Evolutionary conservation across 2,329 filamentous ascomycete species (phyloP).

Genomic region (Pestalotiopsis sp.): DNA sequence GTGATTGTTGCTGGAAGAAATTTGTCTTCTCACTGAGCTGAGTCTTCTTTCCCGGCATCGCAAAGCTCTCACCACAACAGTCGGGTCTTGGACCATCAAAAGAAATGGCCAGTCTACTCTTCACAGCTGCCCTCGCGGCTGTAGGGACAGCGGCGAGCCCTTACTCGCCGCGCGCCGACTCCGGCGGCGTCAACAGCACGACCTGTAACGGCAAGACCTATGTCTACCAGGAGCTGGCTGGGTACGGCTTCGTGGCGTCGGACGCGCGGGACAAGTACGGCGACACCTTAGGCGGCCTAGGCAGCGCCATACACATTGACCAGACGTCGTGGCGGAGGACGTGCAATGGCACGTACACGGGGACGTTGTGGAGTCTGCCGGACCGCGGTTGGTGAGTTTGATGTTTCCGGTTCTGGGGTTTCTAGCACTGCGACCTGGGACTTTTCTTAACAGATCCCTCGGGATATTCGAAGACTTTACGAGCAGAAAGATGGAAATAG

Average conservation of each 20-base stretch:
- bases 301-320: conserved; percentile 62
- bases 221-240: conserved; percentile 66
- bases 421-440: too few species aligned
- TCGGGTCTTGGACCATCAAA: neutral
- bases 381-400: conserved; percentile 62
- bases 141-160: neutral
- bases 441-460: too few species aligned
- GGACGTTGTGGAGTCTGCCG: conserved; percentile 62
- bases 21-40: neutral
- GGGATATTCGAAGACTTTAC: too few species aligned
- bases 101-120: neutral
- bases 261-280: conserved; percentile 65
- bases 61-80: too few species aligned
- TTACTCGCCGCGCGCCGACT: neutral
- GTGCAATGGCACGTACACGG: conserved; percentile 55
- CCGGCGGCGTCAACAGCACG: conserved; percentile 24
- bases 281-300: conserved; percentile 68
- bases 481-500: neutral
- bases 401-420: too few species aligned
- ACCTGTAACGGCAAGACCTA: conserved; percentile 61
- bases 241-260: conserved; percentile 61
- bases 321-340: conserved; percentile 55
- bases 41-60: too few species aligned
- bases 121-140: neutral
- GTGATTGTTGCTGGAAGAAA: neutral